Evolutionary conservation across 345 rosid genomes (phyloP), one percentile per base, ranked within the genome.

Genomic region (Citrus reticulata): DNA sequence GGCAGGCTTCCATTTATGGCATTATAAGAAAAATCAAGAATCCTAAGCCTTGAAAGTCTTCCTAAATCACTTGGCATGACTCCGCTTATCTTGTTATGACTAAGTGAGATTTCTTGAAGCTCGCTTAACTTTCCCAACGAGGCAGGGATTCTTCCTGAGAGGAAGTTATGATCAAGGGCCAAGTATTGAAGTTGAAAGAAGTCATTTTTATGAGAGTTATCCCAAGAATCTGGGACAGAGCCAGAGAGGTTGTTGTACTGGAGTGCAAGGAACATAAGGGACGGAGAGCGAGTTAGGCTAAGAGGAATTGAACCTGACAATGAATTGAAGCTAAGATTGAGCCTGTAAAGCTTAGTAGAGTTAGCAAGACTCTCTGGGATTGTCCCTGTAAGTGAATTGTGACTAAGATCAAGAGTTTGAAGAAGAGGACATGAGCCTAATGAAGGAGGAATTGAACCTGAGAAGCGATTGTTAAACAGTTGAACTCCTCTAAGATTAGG

Each of bases 401-500:
- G 88, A 77, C 98, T 92, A 19, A 90, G 84, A 77, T 93, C 97
- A 74, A 95, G 88, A 25, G 90, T 86, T 80, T 92, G 99, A 78
- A 95, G 94, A 68, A 81, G 73, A 73, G 79, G 91, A 72, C 91
- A 91, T n/a, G 84, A 82, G 24, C 97, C 97, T n/a, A 95, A 78
- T 1, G 94, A 77, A 70, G 93, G 71, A 67, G 99, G 99, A 65
- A 93, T 86, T 0, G 93, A 90, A 73, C 97, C 99, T 9, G 93
- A 80, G 81, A 96, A 89, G 73, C 86, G 90, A 77, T 96, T 96
- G 75, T 96, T 96, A 84, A 96, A 96, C 46, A 96, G 91, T 81
- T 93, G 94, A 77, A 96, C 86, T 1, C 97, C 99, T 84, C 98
- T 85, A 17, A 96, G 97, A 80, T 89, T 79, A 25, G 89, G 91